Base-by-base conservation (phyloP, 2,329 filamentous ascomycete species). In the Sarocladium brachiariae region DNA sequence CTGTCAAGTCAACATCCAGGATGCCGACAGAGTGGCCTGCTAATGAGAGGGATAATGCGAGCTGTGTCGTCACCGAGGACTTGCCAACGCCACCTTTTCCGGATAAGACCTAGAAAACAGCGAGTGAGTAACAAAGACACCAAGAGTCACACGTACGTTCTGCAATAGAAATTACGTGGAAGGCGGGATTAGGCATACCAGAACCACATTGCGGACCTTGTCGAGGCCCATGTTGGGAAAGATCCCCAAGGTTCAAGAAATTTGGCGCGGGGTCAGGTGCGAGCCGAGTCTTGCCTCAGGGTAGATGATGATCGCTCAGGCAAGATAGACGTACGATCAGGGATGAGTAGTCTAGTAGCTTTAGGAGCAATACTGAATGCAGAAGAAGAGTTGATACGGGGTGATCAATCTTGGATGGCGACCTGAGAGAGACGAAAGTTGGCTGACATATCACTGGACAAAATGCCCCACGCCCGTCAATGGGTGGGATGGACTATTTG, bases 71-170 rank as follows among this genome's bases (percentile, higher is more conserved):
- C n/a, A 96, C 84, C 49, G 90, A 96, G 38, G 92, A 97, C 75
- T 99, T 99, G 52, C 93, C 93, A 18, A 99, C 93, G 59, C 93
- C 93, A 63, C 93, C 93, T 78, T 99, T 99, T 60, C 93, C 93
- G 11, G 93, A 97, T 45, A 99, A 85, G 55, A 92, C 78, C 78
- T 82, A 37, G 16, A 5, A 37, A 21, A 13, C 31, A 25, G 10
- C 3, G n/a, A 3, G 51, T 49, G 46, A 49, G 46, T 49, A 11
- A 49, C 33, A 31, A 39, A 2, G 8, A 18, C 33, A 37, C 33
- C 10, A 31, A 37, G 33, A 24, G 19, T 35, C 33, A n/a, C 37
- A 25, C 33, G 18, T 49, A 18, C n/a, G 27, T 16, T 3, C 23
- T 27, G 24, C 14, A 16, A 25, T 27, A 2, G 27, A 30, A 7